Conservation (phyloP, 495 filamentous ascomycete genomes). For the Penicillium goetzii region DNA sequence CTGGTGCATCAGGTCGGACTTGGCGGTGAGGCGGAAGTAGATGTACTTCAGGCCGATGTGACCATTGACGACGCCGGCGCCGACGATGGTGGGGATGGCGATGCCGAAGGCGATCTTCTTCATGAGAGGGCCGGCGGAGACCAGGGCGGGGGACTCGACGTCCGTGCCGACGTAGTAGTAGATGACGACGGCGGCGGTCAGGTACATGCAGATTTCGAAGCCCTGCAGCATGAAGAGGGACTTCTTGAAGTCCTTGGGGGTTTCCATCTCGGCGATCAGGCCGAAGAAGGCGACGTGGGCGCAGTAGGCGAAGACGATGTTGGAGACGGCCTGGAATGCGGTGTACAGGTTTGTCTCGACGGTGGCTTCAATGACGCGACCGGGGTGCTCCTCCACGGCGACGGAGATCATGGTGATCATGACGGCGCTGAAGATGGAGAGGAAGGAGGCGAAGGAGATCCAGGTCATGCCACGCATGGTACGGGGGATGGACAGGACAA, state of each 20-base stretch:
- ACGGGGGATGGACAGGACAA: slow-evolving; percentile 65
- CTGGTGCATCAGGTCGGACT: slow-evolving; percentile 58
- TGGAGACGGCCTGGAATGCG: slow-evolving; percentile 50
- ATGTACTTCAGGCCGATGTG: slow-evolving; percentile 65
- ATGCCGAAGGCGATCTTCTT: slow-evolving; percentile 79
- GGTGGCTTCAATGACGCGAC: slow-evolving; percentile 34
- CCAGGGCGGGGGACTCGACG: slow-evolving; percentile 72
- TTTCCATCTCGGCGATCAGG: slow-evolving; percentile 78
- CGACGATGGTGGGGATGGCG: slow-evolving; percentile 72
- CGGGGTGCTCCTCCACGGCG: slow-evolving; percentile 50
- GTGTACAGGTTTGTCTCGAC: slow-evolving; percentile 39
- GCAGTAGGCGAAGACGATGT: slow-evolving; percentile 61
- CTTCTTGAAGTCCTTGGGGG: slow-evolving; percentile 67
- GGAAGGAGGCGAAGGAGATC: slow-evolving; percentile 62
- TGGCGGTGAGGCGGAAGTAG: slow-evolving; percentile 61
- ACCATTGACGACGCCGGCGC: slow-evolving; percentile 73
- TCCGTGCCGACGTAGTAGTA: slow-evolving; percentile 70
- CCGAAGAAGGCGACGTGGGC: slow-evolving; percentile 75
- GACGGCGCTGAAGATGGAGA: slow-evolving; percentile 49
- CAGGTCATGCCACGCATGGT: slow-evolving; percentile 63
- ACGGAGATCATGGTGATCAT: slow-evolving; percentile 73
- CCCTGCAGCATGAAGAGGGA: slow-evolving; percentile 66
- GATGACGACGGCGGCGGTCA: slow-evolving; percentile 66
- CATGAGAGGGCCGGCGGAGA: slow-evolving; percentile 63
- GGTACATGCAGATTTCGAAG: slow-evolving; percentile 70